Conservation (phyloP, 2,329 filamentous ascomycete species). For the Trichophyton rubrum region DNA sequence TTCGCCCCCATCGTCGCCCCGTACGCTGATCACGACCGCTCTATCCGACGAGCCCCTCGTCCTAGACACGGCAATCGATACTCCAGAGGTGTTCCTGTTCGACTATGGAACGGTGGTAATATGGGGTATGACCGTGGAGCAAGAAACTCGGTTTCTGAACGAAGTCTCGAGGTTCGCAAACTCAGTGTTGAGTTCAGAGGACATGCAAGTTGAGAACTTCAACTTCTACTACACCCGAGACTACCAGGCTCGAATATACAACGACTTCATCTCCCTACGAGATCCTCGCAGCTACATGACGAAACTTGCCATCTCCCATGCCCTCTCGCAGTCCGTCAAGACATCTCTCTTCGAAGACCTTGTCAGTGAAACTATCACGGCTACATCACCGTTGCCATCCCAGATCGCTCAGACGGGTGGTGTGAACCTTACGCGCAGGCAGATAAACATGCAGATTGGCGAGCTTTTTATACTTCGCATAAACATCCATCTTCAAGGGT, state of each 20-base stretch:
- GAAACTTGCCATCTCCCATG: constrained; percentile 91
- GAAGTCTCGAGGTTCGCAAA: constrained; percentile 90
- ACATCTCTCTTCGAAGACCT: constrained; percentile 94
- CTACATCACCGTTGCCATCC: constrained; percentile 82
- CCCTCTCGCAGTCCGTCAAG: constrained; percentile 91
- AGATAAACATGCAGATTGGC: constrained; percentile 99
- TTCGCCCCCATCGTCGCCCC: constrained; percentile 8
- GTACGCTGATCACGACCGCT: constrained; percentile 14
- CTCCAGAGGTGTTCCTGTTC: constrained; percentile 88
- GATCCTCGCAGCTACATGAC: constrained; percentile 98
- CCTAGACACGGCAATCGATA: constrained; percentile 79
- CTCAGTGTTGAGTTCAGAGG: constrained; percentile 76
- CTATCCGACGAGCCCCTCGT: constrained; percentile 42
- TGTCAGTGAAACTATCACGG: constrained; percentile 83
- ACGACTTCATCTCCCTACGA: constrained; percentile 91
- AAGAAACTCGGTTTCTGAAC: constrained; percentile 83
- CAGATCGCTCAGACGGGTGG: constrained; percentile 89
- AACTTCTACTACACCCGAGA: constrained; percentile 99
- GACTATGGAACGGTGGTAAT: constrained; percentile 96
- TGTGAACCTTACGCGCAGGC: constrained; percentile 70
- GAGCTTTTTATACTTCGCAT: constrained; percentile 96
- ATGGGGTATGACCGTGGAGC: constrained; percentile 88
- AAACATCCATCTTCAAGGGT: constrained; percentile 95
- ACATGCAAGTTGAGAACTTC: constrained; percentile 92
- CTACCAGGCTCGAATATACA: constrained; percentile 97